Conservation (phyloP, 2,329 filamentous ascomycete species). For the Xylogone sp. region DNA sequence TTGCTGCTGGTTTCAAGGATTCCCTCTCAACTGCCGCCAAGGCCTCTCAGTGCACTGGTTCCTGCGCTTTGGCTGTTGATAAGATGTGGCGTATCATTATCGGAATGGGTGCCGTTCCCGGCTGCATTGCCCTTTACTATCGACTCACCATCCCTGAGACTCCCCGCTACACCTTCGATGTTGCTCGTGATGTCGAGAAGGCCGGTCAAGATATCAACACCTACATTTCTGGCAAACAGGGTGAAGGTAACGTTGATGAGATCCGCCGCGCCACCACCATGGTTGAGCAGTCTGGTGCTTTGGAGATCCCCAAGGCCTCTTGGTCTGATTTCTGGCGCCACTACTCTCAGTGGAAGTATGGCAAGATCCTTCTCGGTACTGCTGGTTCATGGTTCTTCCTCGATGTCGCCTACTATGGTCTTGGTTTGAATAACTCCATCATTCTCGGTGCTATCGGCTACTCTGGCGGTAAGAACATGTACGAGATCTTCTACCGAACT, state of each 20-base stretch:
- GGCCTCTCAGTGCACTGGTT: constrained; percentile 55
- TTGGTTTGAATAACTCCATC: constrained; percentile 71
- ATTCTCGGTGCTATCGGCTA: constrained; percentile 73
- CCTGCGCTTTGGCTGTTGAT: constrained; percentile 68
- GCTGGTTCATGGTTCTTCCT: constrained; percentile 83
- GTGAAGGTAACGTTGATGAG: constrained; percentile 62
- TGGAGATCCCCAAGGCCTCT: constrained; percentile 66
- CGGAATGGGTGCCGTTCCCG: constrained; percentile 76
- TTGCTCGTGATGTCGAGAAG: constrained; percentile 70
- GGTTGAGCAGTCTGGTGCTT: constrained; percentile 46
- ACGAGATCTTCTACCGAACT: constrained; percentile 66
- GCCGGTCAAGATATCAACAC: constrained; percentile 68
- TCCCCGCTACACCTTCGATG: constrained; percentile 82
- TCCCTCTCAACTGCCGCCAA: constrained; percentile 50
- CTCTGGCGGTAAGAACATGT: constrained; percentile 58
- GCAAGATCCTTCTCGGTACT: constrained; percentile 70
- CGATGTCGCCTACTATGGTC: constrained; percentile 59
- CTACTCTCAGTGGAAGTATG: constrained; percentile 69
- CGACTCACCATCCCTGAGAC: constrained; percentile 84
- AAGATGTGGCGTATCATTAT: constrained; percentile 86
- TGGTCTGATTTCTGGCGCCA: constrained; percentile 68
- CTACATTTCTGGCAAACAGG: constrained; percentile 61
- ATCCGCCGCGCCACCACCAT: constrained; percentile 57
- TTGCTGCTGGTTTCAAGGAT: constrained; percentile 67
- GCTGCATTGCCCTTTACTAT: constrained; percentile 78